Evolutionary conservation across 2,329 filamentous ascomycete genomes (phyloP), one percentile per base, ranked within the genome.

Genomic region (Aureobasidium mangrovei): DNA sequence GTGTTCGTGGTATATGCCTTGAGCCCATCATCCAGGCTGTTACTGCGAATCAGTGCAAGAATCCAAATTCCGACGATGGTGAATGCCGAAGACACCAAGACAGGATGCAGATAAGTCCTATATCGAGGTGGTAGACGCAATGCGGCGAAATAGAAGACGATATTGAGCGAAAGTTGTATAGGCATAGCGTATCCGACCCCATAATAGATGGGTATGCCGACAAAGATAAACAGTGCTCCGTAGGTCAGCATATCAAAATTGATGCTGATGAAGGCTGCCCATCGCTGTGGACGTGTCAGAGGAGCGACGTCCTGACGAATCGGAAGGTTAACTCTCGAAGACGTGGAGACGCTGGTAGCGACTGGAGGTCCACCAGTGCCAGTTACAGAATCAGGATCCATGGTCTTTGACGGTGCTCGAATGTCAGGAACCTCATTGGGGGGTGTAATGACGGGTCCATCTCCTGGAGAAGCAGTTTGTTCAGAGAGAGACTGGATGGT

Each of bases 121-220:
- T 76, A 81, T 2, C 60, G 64, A 0, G 70, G 62, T 0, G 80
- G 76, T 7, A 82, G 63, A 0, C 73, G 68, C 47, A 76, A 64
- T 12, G 79, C 77, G 4, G 67, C 64, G 53, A 78, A 74, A 67
- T 79, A 83, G 43, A 74, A 65, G 3, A 83, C 69, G 5, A 80
- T 61, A 55, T 74, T 79, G 60, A 81, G 63, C 5, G 67, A 63
- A n/a, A 74, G 61, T 54, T 74, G 72, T 1, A 66, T 60, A 0
- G 72, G 71, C 69, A 73, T 73, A 7, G 71, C 73, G 63, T 83
- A 83, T 12, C 72, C 74, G 0, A 68, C 69, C 4, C 66, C 64
- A 61, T 78, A 82, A 64, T 80, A 82, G 1, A 80, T 62, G 0
- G 80, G 79, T 0, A 82, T 59, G 0, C 80, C 80, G 7, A 78